phyloP scores from a whole-genome alignment of 1,284 basidiomycete genomes.

The Taiwanofungus camphoratus region DNA sequence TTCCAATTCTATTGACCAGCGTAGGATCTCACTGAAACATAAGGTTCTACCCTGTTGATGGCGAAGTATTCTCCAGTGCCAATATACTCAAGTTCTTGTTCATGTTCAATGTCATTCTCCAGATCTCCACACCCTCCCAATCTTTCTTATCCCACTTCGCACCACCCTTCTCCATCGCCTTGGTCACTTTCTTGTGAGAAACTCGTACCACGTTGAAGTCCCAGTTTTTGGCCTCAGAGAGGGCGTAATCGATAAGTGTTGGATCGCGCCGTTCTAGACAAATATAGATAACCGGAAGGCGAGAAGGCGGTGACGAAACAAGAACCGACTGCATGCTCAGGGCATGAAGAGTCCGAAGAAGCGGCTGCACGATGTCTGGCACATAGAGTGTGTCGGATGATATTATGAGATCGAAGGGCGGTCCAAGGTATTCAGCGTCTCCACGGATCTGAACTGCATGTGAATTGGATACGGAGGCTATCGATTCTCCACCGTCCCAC shows the following conservation, averaged over 20 bases:
- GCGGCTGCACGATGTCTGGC: conserved; percentile 56
- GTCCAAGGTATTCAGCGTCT: conserved; percentile 27
- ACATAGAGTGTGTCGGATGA: conserved; percentile 85
- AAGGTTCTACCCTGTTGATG: too few relatives aligned
- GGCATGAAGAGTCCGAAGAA: conserved; percentile 62
- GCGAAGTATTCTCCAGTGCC: too few relatives aligned
- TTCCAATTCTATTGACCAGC: too few relatives aligned
- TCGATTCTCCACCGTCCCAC: conserved; percentile 42
- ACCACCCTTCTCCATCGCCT: conserved; percentile 55
- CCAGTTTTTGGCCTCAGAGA: conserved; percentile 49
- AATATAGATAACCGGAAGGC: conserved; percentile 52
- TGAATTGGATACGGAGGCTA: conserved; percentile 31
- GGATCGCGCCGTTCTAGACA: conserved; percentile 79
- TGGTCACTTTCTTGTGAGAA: conserved; percentile 52
- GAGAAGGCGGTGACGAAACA: conserved; percentile 12
- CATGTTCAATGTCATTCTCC: conserved; percentile 44
- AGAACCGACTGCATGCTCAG: conserved; percentile 34
- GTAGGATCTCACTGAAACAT: too few relatives aligned
- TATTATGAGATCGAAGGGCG: conserved; percentile 75
- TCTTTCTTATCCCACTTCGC: conserved; percentile 57
- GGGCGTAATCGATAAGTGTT: conserved; percentile 49
- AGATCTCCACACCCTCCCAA: conserved; percentile 76
- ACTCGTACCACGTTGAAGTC: conserved; percentile 57
- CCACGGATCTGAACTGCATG: conserved; percentile 12
- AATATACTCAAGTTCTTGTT: too few relatives aligned